Evolutionary conservation across 75 land plant genomes (phyloP).

Genomic region (Pinus tabuliformis): DNA sequence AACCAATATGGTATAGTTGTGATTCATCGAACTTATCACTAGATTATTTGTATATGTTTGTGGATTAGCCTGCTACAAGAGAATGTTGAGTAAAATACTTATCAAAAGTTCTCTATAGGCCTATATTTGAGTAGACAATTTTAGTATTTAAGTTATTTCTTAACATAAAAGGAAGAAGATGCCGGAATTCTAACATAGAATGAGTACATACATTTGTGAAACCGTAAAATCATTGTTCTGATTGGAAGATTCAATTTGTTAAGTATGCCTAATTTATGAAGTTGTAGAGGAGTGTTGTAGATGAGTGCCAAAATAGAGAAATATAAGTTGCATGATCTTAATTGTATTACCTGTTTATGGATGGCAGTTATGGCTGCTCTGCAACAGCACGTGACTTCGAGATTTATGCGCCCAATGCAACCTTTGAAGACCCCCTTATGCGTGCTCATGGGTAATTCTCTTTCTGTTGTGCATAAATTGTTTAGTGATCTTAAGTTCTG

Average conservation of each 20-base stretch:
- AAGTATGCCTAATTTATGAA: neutral
- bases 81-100: neutral
- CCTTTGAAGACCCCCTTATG: slow-evolving; percentile 94
- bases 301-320: neutral
- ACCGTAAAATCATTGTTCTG: neutral
- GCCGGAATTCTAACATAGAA: neutral
- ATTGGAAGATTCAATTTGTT: slow-evolving; percentile 1
- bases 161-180: neutral
- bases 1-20: neutral
- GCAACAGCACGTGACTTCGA: slow-evolving; percentile 80
- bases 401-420: slow-evolving; percentile 86
- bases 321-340: neutral
- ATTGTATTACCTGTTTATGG: neutral
- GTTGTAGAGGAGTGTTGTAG: slow-evolving; percentile 8
- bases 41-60: neutral
- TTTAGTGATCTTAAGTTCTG: neutral
- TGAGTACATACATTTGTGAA: neutral
- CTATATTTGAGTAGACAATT: neutral
- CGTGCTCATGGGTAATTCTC: slow-evolving; percentile 68
- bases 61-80: neutral
- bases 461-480: neutral
- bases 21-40: neutral
- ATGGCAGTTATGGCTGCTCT: slow-evolving; percentile 58
- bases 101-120: neutral
- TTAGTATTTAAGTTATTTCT: slow-evolving; percentile 1